Evolutionary conservation across 805 yeast species (phyloP).

Genomic region (Babjeviella inositovora): DNA sequence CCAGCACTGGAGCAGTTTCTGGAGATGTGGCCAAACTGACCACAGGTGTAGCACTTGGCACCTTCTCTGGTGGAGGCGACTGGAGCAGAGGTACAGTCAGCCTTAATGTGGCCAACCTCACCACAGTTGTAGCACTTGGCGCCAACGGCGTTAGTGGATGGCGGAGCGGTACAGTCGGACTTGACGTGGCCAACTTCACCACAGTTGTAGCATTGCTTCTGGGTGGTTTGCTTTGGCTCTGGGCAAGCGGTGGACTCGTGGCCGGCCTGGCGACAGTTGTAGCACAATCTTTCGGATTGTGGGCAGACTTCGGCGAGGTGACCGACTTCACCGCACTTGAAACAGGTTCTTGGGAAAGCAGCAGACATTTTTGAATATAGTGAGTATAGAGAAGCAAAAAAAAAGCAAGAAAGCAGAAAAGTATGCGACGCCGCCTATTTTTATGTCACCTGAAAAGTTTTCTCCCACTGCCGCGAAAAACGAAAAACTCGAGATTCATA

Average conservation of each 20-base stretch:
- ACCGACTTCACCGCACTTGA: slow-evolving; percentile 85
- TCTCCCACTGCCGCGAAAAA: no score
- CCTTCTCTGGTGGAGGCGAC: slow-evolving; percentile 14
- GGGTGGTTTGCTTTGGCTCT: slow-evolving; percentile 69
- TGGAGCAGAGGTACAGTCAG: no score
- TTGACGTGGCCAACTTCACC: slow-evolving; percentile 84
- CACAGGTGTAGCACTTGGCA: slow-evolving; percentile 69
- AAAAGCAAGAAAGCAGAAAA: no score
- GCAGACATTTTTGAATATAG: no score
- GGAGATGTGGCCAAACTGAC: slow-evolving; percentile 69
- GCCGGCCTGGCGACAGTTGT: slow-evolving; percentile 84
- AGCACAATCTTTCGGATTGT: slow-evolving; percentile 75
- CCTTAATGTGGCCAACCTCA: slow-evolving; percentile 28
- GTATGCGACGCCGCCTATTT: no score
- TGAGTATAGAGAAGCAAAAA: no score
- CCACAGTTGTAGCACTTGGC: slow-evolving; percentile 32
- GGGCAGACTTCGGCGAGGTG: slow-evolving; percentile 82
- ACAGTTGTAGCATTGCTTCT: slow-evolving; percentile 88
- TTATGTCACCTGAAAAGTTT: no score
- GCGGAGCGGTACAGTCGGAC: slow-evolving; percentile 62
- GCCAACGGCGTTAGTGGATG: slow-evolving; percentile 28
- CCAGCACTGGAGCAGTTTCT: slow-evolving; percentile 33
- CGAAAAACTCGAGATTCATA: no score
- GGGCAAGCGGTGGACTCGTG: slow-evolving; percentile 85
- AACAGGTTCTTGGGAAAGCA: slow-evolving; percentile 61